Conservation (phyloP, 2,329 filamentous ascomycete genomes). For the Fusarium bulbicola region DNA sequence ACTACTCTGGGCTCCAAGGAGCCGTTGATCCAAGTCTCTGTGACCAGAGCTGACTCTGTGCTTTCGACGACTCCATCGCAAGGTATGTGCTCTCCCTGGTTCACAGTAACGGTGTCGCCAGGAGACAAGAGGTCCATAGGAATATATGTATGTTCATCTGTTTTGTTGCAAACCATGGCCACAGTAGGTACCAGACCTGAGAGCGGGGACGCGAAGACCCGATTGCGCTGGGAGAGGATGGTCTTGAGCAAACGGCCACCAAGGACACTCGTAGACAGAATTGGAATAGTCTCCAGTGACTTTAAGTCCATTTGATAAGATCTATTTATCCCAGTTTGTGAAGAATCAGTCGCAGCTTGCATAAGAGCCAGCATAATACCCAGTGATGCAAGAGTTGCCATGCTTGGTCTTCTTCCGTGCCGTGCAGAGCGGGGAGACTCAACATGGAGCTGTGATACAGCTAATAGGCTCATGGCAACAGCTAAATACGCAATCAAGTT, state of each 20-base stretch:
- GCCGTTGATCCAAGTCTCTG: not conserved
- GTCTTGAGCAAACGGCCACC: not conserved
- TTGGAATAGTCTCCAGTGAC: not conserved
- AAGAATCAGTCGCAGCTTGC: not conserved
- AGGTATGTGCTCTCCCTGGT: not conserved
- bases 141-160: fast-evolving
- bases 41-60: not conserved
- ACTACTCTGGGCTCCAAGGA: not conserved
- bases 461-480: not conserved
- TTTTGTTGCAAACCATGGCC: fast-evolving
- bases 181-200: not conserved
- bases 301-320: fast-evolving
- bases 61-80: not conserved
- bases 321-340: fast-evolving
- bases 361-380: not conserved
- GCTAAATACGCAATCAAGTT: fast-evolving
- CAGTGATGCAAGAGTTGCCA: not conserved
- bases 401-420: not conserved
- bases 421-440: not conserved
- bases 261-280: not conserved
- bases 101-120: not conserved
- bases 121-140: not conserved
- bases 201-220: not conserved
- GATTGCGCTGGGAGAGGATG: not conserved
- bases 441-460: fast-evolving